Base-by-base conservation (phyloP, 257 asterid genomes). In the Petunia axillaris region DNA sequence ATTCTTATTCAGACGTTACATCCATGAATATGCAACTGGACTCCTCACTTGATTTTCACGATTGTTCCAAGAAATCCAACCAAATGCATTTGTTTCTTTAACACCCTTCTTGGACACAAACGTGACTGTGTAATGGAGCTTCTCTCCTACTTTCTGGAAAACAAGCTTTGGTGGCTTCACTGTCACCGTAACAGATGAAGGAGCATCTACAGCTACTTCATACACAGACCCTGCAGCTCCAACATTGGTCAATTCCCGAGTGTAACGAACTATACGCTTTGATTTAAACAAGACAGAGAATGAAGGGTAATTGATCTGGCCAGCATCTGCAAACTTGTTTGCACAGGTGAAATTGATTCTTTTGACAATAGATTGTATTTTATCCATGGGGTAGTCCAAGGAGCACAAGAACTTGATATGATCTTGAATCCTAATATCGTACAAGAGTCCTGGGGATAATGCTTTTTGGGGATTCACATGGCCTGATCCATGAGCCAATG, bases 281-380 rank as follows among this genome's bases (percentile, higher is more conserved):
- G 97, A 87, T 66, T 83, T 73, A 3, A 94, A 94, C 75, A 91
- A 58, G 52, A 90, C 91, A 0, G 98, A 92, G 86, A 94, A 94
- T 0, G 97, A 94, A 0, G 98, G 98, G 71, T 94, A 94, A 84
- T 94, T 94, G 80, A 94, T 91, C 88, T 91, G 95, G 11, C 98
- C 95, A 0, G 97, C 95, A 62, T 94, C 89, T 0, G 58, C 75
- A 67, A 89, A 87, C 63, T 82, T 92, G 82, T 79, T 85, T 1
- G 89, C 40, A 50, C 98, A 92, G 2, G 93, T 90, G 64, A 91
- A 70, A 40, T 94, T 92, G 0, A 88, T 82, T 60, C 86, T 91
- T 82, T 85, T 91, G n/a, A 79, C 90, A 3, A 92, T 82, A 2
- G 83, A 44, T 77, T 88, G 91, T 4, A 94, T 57, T 67, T 85